Conservation (phyloP, 805 yeast genomes). For the Schwanniomyces occidentalis region DNA sequence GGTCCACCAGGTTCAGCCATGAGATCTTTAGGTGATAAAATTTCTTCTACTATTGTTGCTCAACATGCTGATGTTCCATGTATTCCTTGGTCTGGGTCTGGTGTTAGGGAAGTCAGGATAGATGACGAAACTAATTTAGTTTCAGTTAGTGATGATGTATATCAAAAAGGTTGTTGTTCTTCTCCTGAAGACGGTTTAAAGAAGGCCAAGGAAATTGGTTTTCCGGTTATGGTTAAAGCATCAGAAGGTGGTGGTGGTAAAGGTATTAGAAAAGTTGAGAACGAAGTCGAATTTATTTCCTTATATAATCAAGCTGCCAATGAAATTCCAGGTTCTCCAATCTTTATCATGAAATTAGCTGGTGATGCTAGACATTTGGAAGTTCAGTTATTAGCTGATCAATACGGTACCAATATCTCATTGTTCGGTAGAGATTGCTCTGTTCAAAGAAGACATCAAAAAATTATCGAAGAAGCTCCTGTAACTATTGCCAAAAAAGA, state of each 20-base stretch:
- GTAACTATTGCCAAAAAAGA: conserved; percentile 88
- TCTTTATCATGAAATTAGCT: conserved; percentile 95
- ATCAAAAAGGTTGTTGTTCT: conserved; percentile 83
- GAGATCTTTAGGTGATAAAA: conserved; percentile 99
- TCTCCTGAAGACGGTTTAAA: conserved; percentile 86
- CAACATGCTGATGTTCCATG: conserved; percentile 98
- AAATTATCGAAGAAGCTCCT: conserved; percentile 98
- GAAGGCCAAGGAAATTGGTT: conserved; percentile 86
- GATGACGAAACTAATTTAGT: conserved; percentile 76
- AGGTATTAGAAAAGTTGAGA: conserved; percentile 95
- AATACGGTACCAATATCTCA: conserved; percentile 96
- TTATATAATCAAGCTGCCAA: conserved; percentile 91
- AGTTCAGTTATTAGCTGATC: conserved; percentile 96
- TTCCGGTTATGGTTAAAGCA: conserved; percentile 98
- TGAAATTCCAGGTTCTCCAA: conserved; percentile 99
- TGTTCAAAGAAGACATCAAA: conserved; percentile 99
- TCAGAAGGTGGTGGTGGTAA: conserved; percentile 99
- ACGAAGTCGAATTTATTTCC: conserved; percentile 72
- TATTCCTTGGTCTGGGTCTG: conserved; percentile 99
- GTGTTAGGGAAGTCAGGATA: conserved; percentile 77
- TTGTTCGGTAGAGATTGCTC: conserved; percentile 99
- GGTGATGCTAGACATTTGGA: conserved; percentile 98
- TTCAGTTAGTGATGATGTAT: conserved; percentile 81
- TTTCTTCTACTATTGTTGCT: conserved; percentile 96
- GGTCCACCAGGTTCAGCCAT: conserved; percentile 99